A percentile compares a stretch with the other conserved stretches of the same genome.
Conservation (phyloP, 2,329 filamentous ascomycete species). For the Alternaria atra region DNA sequence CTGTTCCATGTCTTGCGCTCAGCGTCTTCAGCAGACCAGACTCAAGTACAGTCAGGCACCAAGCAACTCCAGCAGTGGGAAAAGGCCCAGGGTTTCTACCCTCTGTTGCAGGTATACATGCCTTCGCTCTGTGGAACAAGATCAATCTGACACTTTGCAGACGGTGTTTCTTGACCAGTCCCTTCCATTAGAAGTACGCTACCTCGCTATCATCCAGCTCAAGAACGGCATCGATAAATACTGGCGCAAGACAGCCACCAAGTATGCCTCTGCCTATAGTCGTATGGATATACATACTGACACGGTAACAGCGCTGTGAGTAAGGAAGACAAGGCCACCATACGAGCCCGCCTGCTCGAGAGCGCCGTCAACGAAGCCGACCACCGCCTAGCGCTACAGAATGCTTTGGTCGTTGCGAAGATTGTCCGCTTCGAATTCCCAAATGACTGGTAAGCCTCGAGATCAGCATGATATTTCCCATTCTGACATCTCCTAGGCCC, state of each 20-base stretch:
- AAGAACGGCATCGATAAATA: conserved; percentile 97
- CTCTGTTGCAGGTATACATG: conserved; percentile 53
- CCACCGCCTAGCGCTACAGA: conserved; percentile 80
- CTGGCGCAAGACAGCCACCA: conserved; percentile 83
- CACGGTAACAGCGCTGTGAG: conserved; percentile 61
- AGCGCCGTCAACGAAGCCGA: conserved; percentile 81
- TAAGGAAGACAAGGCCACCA: conserved; percentile 77
- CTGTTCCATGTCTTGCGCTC: conserved; percentile 60
- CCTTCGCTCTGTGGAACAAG: not conserved
- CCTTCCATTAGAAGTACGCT: conserved; percentile 79
- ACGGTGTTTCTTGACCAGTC: conserved; percentile 82
- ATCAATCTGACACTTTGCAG: conserved; percentile 55
- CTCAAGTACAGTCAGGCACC: conserved; percentile 61
- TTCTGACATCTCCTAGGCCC: conserved; percentile 43
- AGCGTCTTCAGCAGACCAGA: conserved; percentile 57
- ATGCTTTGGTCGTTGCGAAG: conserved; percentile 87
- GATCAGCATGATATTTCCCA: not conserved
- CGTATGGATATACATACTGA: conserved; percentile 12
- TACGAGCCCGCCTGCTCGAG: conserved; percentile 78
- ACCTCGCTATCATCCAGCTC: conserved; percentile 90
- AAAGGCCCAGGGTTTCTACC: conserved; percentile 57
- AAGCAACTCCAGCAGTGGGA: conserved; percentile 64
- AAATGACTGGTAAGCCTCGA: conserved; percentile 71
- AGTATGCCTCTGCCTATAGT: conserved; percentile 52
- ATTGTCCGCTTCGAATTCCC: conserved; percentile 91